Percentiles rank a stretch among this genome's conserved stretches.
phyloP scores from a whole-genome alignment of 169 alveolate genomes.

The Cryptosporidium tyzzeri region DNA sequence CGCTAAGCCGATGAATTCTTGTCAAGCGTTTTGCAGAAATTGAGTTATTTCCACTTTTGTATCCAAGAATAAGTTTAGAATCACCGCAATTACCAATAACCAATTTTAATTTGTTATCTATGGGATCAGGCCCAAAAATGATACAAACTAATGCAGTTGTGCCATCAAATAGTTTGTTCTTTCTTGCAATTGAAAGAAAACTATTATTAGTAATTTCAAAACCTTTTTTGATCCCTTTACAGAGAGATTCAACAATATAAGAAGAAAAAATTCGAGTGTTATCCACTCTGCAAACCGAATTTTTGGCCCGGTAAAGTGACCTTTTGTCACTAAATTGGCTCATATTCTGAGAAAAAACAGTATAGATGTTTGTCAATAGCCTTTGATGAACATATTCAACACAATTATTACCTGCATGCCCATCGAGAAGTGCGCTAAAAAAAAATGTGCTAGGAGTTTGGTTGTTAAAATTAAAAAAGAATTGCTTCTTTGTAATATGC shows the following conservation, averaged over 20 bases:
- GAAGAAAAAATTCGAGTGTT: background rate
- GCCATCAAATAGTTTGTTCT: conserved; percentile 42
- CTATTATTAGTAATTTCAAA: conserved; percentile 63
- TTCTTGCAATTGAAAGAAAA: conserved; percentile 69
- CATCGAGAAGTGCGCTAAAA: conserved; percentile 57
- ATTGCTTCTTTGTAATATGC: conserved; percentile 40
- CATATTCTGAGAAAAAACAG: conserved; percentile 54
- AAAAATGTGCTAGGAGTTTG: background rate
- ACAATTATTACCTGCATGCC: conserved; percentile 68
- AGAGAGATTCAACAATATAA: conserved; percentile 19
- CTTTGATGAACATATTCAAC: conserved; percentile 50
- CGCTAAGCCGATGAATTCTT: conserved; percentile 36
- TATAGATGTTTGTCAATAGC: conserved; percentile 22
- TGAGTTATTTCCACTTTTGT: conserved; percentile 11
- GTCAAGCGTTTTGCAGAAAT: conserved; percentile 33
- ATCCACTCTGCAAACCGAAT: background rate
- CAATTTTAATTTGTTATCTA: conserved; percentile 38
- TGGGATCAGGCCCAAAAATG: conserved; percentile 68
- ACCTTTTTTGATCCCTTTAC: conserved; percentile 65
- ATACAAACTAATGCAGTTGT: conserved; percentile 67
- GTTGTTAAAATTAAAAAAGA: background rate
- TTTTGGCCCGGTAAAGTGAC: background rate
- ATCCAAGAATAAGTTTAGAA: conserved; percentile 62
- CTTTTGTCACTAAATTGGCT: conserved; percentile 7
- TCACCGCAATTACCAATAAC: conserved; percentile 69